phyloP scores from a whole-genome alignment of 306 rosid genomes.

The Vicia faba region DNA sequence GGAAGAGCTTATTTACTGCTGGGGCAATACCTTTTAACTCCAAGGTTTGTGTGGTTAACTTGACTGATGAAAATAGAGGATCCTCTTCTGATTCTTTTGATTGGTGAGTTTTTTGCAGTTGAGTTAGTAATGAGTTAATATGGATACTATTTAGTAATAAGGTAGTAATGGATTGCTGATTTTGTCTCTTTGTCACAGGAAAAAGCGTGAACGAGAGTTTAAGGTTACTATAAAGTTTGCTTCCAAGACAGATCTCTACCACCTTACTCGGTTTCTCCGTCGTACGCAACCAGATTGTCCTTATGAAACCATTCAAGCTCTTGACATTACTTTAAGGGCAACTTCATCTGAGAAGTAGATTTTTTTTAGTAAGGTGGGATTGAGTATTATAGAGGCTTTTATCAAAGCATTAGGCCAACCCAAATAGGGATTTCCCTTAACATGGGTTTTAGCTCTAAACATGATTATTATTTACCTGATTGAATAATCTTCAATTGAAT shows the following conservation, averaged over 20 bases:
- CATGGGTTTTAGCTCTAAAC: slow-evolving; percentile 45
- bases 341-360: slow-evolving; percentile 49
- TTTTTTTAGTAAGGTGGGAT: neutral
- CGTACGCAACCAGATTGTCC: slow-evolving; percentile 59
- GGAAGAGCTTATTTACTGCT: slow-evolving; percentile 57
- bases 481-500: neutral
- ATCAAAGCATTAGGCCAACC: slow-evolving; percentile 49
- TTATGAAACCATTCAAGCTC: slow-evolving; percentile 64
- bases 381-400: slow-evolving; percentile 50
- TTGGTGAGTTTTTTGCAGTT: no score
- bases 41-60: slow-evolving; percentile 47
- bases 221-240: slow-evolving; percentile 59
- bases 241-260: slow-evolving; percentile 47
- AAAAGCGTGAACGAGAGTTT: slow-evolving; percentile 51
- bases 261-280: slow-evolving; percentile 49
- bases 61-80: slow-evolving; percentile 35
- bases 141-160: no score
- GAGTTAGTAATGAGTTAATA: slow-evolving; percentile 35
- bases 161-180: neutral
- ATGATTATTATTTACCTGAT: neutral
- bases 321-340: slow-evolving; percentile 65
- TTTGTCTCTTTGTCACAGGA: slow-evolving; percentile 28
- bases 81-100: slow-evolving; percentile 40
- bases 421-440: slow-evolving; percentile 56
- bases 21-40: slow-evolving; percentile 60